Conservation (phyloP, 2,329 filamentous ascomycete genomes). For the Blastomyces parvus region DNA sequence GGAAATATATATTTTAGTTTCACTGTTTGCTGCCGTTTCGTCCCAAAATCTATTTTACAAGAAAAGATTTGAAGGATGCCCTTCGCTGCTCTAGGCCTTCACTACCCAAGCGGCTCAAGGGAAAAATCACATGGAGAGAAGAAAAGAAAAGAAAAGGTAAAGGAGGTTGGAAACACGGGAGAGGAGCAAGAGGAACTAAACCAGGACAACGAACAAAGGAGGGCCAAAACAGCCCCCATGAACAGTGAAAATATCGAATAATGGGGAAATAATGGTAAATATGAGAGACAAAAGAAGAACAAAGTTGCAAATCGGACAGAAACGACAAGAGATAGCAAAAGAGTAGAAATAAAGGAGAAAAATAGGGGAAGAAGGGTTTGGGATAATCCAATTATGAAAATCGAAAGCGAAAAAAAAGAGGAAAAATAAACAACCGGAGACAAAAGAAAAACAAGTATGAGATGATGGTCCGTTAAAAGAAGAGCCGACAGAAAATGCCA, state of each 20-base stretch:
- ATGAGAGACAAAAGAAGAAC: conserved; percentile 11
- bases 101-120: conserved; percentile 10
- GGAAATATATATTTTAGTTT: conserved; percentile 4
- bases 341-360: conserved; percentile 3
- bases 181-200: neutral
- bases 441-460: conserved; percentile 9
- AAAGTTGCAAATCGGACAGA: conserved; percentile 11
- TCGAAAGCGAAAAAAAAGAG: conserved; percentile 3
- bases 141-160: conserved; percentile 20
- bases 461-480: conserved; percentile 1
- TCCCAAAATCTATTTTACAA: conserved; percentile 28
- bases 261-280: conserved; percentile 5
- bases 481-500: neutral
- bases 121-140: conserved; percentile 18
- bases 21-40: conserved; percentile 9
- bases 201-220: neutral
- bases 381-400: conserved; percentile 4
- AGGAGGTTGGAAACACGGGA: conserved; percentile 20
- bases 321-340: conserved; percentile 13
- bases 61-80: conserved; percentile 14
- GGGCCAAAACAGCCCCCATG: neutral
- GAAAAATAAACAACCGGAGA: neutral
- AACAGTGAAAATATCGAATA: conserved; percentile 8
- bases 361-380: neutral
- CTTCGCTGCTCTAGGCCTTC: conserved; percentile 1